Evolutionary conservation across 176 grass and related monocot species (phyloP).

Genomic region (Ensete glaucum): DNA sequence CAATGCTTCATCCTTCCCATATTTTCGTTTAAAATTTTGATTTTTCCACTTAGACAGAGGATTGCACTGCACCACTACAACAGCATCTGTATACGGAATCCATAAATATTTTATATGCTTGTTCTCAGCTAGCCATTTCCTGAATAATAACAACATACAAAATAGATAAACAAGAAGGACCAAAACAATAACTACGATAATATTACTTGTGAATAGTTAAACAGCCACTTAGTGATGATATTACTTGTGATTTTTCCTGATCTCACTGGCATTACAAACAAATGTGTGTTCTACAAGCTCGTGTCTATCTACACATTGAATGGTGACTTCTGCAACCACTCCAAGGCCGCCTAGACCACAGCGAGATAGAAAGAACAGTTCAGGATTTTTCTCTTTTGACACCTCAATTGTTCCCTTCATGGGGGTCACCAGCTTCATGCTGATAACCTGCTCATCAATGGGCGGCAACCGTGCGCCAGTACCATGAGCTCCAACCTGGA

Average conservation of each 20-base stretch:
- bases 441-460: constrained; percentile 86
- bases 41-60: constrained; percentile 64
- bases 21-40: constrained; percentile 64
- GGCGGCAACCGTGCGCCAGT: constrained; percentile 81
- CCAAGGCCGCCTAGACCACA: constrained; percentile 76
- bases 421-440: constrained; percentile 94
- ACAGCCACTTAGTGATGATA: constrained; percentile 5
- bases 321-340: constrained; percentile 68
- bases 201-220: not conserved
- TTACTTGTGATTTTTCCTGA: constrained; percentile 95
- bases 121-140: constrained; percentile 82
- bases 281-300: constrained; percentile 88
- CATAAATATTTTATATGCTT: constrained; percentile 87
- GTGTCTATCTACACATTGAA: constrained; percentile 71
- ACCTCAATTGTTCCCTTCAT: constrained; percentile 74
- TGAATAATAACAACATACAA: constrained; percentile 27
- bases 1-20: constrained; percentile 70
- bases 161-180: constrained; percentile 14
- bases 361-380: constrained; percentile 80
- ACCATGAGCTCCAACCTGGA: constrained; percentile 88
- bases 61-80: constrained; percentile 78
- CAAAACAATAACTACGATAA: not conserved
- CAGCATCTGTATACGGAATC: constrained; percentile 67
- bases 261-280: constrained; percentile 56
- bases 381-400: constrained; percentile 74